Percentiles rank a stretch among this genome's conserved stretches.
phyloP scores from a whole-genome alignment of 225 moss, liverwort and hornwort genomes.

The Physcomitrellopsis africana region DNA sequence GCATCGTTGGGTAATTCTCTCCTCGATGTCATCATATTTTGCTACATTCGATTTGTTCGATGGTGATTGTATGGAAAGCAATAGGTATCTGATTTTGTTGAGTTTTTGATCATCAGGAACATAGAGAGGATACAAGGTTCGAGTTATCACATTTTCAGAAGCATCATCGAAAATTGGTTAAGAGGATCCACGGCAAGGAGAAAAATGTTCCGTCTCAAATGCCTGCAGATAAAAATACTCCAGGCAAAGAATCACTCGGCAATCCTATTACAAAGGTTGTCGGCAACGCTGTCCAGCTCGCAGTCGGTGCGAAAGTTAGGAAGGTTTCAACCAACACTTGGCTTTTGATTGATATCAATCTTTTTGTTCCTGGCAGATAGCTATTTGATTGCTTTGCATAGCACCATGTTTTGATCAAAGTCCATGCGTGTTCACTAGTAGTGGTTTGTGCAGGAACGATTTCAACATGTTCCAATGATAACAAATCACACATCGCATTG shows the following conservation, averaged over 20 bases:
- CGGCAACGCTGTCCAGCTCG: constrained; percentile 77
- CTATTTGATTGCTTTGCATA: constrained; percentile 15
- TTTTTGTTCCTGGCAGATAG: neutral
- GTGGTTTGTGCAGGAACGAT: constrained; percentile 48
- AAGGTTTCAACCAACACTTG: constrained; percentile 41
- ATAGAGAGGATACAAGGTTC: constrained; percentile 87
- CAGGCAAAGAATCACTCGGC: constrained; percentile 68
- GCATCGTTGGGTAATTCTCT: constrained; percentile 84
- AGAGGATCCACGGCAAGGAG: constrained; percentile 72
- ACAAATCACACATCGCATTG: constrained; percentile 74
- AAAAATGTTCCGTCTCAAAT: constrained; percentile 47
- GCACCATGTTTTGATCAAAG: neutral
- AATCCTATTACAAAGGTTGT: constrained; percentile 71
- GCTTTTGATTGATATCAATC: constrained; percentile 3
- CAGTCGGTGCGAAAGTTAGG: constrained; percentile 60
- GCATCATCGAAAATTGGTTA: constrained; percentile 70
- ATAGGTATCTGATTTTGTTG: constrained; percentile 17
- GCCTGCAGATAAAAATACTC: constrained; percentile 59
- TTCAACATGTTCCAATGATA: constrained; percentile 66
- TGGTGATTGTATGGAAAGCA: neutral
- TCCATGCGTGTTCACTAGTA: constrained; percentile 24
- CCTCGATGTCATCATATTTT: constrained; percentile 15
- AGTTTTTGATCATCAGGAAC: constrained; percentile 53
- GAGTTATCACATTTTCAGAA: constrained; percentile 86
- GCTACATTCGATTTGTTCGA: constrained; percentile 14